Evolutionary conservation across 23 red algal genomes (phyloP).

Genomic region (Gracilaria domingensis): DNA sequence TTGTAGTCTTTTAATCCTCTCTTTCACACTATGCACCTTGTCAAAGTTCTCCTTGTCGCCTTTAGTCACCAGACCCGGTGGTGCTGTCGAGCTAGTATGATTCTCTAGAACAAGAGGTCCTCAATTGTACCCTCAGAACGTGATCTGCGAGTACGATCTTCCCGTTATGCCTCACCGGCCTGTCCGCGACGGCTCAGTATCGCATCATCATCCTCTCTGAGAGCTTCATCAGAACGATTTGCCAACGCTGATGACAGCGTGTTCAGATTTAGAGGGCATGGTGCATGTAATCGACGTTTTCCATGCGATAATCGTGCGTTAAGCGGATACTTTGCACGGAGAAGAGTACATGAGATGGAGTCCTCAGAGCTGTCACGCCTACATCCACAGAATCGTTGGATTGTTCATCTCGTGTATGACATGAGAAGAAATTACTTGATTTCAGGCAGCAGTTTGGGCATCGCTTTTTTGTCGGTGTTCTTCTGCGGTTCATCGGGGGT

Average conservation of each 20-base stretch:
- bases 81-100: neutral
- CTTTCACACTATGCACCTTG: neutral
- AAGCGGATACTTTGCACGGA: neutral
- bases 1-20: constrained; percentile 11
- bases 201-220: constrained; percentile 41
- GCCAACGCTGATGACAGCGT: neutral
- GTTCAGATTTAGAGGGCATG: neutral
- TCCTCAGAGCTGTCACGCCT: neutral
- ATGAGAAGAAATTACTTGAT: no score
- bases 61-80: neutral
- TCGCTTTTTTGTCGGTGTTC: no score
- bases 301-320: neutral
- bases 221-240: neutral
- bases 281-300: neutral
- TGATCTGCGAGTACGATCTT: neutral
- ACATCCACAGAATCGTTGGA: neutral
- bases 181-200: neutral
- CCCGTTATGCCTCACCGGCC: constrained; percentile 36
- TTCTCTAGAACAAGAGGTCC: neutral
- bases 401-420: no score
- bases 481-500: no score
- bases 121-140: constrained; percentile 5
- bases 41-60: neutral
- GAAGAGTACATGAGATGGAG: neutral
- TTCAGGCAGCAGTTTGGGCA: no score